phyloP scores from a whole-genome alignment of 352 stramenopile species.

The Phytophthora podocarpi region DNA sequence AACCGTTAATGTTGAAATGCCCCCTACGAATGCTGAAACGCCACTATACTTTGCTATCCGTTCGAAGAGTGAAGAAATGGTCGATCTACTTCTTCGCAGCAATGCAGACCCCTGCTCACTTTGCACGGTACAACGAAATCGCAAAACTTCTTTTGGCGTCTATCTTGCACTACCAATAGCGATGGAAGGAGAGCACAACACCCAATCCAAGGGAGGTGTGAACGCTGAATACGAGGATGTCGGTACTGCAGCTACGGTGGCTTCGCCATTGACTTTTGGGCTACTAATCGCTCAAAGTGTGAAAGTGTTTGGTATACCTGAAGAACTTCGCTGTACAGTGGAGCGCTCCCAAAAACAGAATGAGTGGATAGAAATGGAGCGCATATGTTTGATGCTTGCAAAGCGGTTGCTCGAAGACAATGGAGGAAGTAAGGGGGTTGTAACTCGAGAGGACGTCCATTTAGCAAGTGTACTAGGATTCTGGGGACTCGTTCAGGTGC shows the following conservation, averaged over 20 bases:
- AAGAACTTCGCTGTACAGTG: constrained; percentile 22
- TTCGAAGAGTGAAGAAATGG: constrained; percentile 49
- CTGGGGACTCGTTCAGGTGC: constrained; percentile 48
- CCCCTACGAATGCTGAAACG: constrained; percentile 43
- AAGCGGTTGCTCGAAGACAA: constrained; percentile 38
- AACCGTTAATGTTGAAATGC: constrained; percentile 47
- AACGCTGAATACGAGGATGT: not conserved
- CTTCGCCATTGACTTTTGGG: constrained; percentile 55
- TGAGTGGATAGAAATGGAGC: constrained; percentile 47
- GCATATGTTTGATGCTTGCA: constrained; percentile 47
- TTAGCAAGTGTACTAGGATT: constrained; percentile 53
- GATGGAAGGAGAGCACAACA: not conserved
- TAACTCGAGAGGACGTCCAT: constrained; percentile 55
- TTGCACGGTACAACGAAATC: constrained; percentile 43
- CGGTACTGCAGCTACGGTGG: constrained; percentile 13
- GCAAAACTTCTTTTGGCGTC: constrained; percentile 48
- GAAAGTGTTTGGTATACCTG: constrained; percentile 30
- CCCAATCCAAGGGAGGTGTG: not conserved
- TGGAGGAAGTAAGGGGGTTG: constrained; percentile 43
- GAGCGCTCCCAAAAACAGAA: constrained; percentile 23
- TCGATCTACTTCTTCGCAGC: constrained; percentile 49
- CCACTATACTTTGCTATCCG: constrained; percentile 69
- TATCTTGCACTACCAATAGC: constrained; percentile 3
- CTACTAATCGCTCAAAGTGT: constrained; percentile 43
- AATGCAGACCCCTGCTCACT: constrained; percentile 46